Conservation (phyloP, 2,329 filamentous ascomycete species). For the Penicillium sclerotiorum region DNA sequence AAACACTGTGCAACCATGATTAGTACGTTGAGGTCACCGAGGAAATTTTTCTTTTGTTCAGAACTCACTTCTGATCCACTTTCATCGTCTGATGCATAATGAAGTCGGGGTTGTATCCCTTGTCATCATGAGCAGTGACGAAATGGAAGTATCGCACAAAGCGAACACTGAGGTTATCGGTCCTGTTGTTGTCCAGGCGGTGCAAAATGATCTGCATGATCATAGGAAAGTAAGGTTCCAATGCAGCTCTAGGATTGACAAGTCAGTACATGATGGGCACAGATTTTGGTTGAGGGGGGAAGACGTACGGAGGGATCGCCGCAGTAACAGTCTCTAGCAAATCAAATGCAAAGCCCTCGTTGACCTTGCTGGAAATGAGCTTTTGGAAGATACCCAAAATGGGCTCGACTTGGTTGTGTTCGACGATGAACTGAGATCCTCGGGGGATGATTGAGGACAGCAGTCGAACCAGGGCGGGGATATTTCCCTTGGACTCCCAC, state of each 20-base stretch:
- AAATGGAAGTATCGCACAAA: constrained; percentile 96
- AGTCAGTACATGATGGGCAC: constrained; percentile 2
- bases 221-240: constrained; percentile 76
- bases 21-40: background rate
- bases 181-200: constrained; percentile 69
- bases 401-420: constrained; percentile 79
- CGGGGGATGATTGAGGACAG: constrained; percentile 82
- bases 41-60: background rate
- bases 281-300: background rate
- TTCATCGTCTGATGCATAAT: constrained; percentile 83
- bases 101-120: constrained; percentile 87
- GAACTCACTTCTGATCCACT: constrained; percentile 67
- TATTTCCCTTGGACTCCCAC: constrained; percentile 92
- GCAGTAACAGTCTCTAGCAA: constrained; percentile 79
- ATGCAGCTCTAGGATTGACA: constrained; percentile 51
- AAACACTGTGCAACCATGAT: constrained; percentile 56
- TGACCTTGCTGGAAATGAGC: constrained; percentile 76
- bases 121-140: constrained; percentile 75
- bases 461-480: constrained; percentile 85
- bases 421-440: constrained; percentile 70
- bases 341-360: constrained; percentile 86
- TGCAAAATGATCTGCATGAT: constrained; percentile 83
- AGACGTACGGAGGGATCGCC: constrained; percentile 69
- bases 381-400: constrained; percentile 97
- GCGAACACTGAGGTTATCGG: constrained; percentile 80